Base-by-base conservation (phyloP, 2,329 filamentous ascomycete genomes). In the Hirsutella minnesotensis region DNA sequence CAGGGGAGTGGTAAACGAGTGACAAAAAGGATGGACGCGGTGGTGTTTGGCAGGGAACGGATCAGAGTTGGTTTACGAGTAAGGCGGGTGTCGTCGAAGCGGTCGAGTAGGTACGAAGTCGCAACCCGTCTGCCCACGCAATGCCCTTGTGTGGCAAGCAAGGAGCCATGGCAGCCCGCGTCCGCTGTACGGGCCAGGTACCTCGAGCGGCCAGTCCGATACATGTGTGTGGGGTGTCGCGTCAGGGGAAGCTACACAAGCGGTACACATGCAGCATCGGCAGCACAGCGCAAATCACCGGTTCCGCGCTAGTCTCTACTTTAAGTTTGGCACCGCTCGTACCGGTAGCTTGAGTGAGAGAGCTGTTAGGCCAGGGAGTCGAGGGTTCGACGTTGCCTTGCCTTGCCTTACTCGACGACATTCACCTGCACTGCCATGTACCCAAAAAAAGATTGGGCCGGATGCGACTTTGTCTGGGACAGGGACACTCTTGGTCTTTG, bases 111-210 rank as follows among this genome's bases (percentile, higher is more conserved):
- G 24, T 27, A 12, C 12, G 24, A 27, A 27, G 24, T 27, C 7
- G 24, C 24, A 12, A 27, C 24, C 24, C 33, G 16, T n/a, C 16
- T 9, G 15, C 33, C 16, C 33, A 18, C 9, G n/a, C 9, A 35
- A 18, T 16, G n/a, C 33, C 33, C 33, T 35, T 35, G 33, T 9
- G 7, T 34, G 33, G 33, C 33, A 51, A 27, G 9, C 44, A 34
- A 16, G 33, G 33, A 35, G 16, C 12, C 15, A 9, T 16, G 15
- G 12, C 15, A 16, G 16, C 9, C 7, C 33, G 16, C 16, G 16
- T 16, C 9, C 15, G 8, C 3, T 18, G 15, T 16, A 18, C 33
- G 18, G 33, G 33, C 16, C 33, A 18, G 33, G 33, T 18, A 35
- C 33, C 33, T 35, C 33, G 33, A n/a, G 12, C 15, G 3, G 7